Conservation (phyloP, 148 eudicot species). For the Polygonum aviculare region DNA sequence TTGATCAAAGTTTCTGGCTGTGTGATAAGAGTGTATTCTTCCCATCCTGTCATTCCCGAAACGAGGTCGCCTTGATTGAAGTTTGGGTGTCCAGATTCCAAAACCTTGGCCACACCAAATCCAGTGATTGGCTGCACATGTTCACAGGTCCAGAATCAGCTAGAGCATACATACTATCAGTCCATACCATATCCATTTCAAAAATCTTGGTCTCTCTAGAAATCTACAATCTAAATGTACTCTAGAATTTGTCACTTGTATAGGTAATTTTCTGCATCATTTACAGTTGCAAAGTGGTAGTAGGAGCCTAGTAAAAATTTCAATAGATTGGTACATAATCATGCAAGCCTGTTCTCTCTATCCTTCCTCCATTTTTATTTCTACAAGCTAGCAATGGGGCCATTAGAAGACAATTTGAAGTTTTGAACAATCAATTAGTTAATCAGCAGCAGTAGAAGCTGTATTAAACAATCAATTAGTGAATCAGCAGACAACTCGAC, state of each 20-base stretch:
- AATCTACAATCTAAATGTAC: neutral
- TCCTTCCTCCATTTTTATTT: neutral
- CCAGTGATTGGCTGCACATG: slow-evolving; percentile 40
- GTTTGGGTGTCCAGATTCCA: slow-evolving; percentile 45
- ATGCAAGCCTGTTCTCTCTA: neutral
- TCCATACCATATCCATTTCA: neutral
- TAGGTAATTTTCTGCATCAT: neutral
- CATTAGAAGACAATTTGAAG: neutral
- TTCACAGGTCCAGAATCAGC: neutral
- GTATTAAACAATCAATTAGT: neutral
- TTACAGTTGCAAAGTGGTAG: neutral
- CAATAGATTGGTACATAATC: neutral
- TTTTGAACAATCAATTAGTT: neutral
- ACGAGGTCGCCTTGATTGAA: slow-evolving; percentile 44
- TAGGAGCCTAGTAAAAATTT: neutral
- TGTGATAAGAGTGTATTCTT: slow-evolving; percentile 45
- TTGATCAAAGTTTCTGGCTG: slow-evolving; percentile 25
- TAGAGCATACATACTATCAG: neutral
- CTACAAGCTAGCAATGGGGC: neutral
- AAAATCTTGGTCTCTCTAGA: neutral
- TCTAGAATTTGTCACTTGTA: neutral
- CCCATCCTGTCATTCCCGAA: slow-evolving; percentile 57
- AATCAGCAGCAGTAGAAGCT: neutral
- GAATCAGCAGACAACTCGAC: neutral
- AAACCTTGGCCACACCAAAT: slow-evolving; percentile 47